Evolutionary conservation across 352 stramenopile species (phyloP).

Genomic region (Pythium sp.): DNA sequence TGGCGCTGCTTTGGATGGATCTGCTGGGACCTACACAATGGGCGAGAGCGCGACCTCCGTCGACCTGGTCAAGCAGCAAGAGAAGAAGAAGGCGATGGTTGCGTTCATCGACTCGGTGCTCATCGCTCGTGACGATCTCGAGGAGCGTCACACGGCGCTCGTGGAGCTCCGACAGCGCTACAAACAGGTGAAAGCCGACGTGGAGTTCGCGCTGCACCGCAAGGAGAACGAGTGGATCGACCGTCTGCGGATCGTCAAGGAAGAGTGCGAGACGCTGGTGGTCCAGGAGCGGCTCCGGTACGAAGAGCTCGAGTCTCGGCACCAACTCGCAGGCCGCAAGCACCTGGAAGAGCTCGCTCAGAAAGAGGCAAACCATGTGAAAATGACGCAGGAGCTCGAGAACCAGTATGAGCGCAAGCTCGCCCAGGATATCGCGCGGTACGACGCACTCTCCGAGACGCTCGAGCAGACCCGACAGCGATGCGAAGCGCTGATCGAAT

Average conservation of each 20-base stretch:
- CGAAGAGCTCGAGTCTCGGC: slow-evolving; percentile 72
- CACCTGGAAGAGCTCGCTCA: slow-evolving; percentile 76
- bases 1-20: neutral
- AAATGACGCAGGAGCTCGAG: slow-evolving; percentile 87
- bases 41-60: neutral
- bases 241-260: slow-evolving; percentile 68
- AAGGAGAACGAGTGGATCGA: slow-evolving; percentile 90
- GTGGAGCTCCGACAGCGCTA: slow-evolving; percentile 66
- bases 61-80: slow-evolving; percentile 17
- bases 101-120: slow-evolving; percentile 53
- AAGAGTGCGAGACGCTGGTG: slow-evolving; percentile 76
- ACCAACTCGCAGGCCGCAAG: slow-evolving; percentile 68
- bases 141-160: slow-evolving; percentile 53
- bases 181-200: slow-evolving; percentile 77
- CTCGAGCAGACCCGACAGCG: slow-evolving; percentile 88
- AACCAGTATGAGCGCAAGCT: slow-evolving; percentile 93
- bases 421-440: slow-evolving; percentile 84
- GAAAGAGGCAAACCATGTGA: slow-evolving; percentile 73
- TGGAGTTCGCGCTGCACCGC: slow-evolving; percentile 80
- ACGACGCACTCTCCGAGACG: slow-evolving; percentile 84
- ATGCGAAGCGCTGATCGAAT: slow-evolving; percentile 85
- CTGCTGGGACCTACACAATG: neutral
- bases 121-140: slow-evolving; percentile 73
- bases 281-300: slow-evolving; percentile 74
- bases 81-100: slow-evolving; percentile 26